phyloP scores from a whole-genome alignment of 176 grass and related monocot genomes.

The Zizania latifolia region DNA sequence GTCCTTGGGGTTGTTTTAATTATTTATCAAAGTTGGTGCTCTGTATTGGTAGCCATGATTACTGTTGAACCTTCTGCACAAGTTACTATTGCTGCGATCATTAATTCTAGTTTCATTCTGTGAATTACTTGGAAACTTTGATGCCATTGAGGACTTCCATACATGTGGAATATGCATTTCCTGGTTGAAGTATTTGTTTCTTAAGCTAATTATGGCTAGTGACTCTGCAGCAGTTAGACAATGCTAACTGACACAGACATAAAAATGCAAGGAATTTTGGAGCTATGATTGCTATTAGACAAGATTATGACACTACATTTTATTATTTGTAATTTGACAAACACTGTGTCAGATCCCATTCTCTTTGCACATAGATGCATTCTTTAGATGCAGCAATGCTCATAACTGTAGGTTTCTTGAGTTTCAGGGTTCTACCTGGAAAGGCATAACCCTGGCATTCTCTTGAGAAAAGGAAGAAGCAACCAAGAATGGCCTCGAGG shows the following conservation, averaged over 20 bases:
- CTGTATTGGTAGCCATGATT: background rate
- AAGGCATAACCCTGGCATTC: conserved; percentile 42
- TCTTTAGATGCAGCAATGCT: background rate
- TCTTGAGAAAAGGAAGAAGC: conserved; percentile 44
- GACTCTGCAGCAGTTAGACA: background rate
- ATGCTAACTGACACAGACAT: background rate
- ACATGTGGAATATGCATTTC: background rate
- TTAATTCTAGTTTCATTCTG: background rate
- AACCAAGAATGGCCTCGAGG: conserved; percentile 63
- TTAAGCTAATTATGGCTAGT: background rate
- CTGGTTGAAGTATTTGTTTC: background rate
- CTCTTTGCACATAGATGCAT: background rate
- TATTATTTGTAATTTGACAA: background rate
- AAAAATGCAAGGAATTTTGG: background rate
- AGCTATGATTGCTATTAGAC: background rate
- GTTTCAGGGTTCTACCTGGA: conserved; percentile 46
- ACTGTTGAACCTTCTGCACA: background rate
- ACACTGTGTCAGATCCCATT: background rate
- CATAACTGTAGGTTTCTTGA: conserved; percentile 20
- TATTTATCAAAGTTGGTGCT: background rate
- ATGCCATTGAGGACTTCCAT: background rate
- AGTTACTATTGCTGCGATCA: background rate
- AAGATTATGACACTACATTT: background rate
- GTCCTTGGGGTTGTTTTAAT: background rate
- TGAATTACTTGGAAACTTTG: background rate